phyloP scores from a whole-genome alignment of 257 asterid genomes.

The Solanum arcanum region DNA sequence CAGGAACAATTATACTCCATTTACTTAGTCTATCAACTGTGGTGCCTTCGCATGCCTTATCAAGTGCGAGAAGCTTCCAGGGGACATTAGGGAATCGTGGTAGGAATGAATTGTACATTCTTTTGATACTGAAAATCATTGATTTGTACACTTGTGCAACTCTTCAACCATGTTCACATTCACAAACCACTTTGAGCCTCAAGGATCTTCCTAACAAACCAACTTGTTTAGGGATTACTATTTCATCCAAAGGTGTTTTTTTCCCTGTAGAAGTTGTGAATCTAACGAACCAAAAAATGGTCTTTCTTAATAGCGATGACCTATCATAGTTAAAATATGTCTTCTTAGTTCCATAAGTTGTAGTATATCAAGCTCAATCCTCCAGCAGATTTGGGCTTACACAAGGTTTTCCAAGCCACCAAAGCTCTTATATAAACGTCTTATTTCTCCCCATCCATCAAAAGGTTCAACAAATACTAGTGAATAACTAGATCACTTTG shows the following conservation, averaged over 20 bases:
- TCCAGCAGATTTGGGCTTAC: neutral
- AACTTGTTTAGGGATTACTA: neutral
- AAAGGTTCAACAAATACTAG: neutral
- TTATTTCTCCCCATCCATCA: neutral
- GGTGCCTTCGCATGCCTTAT: neutral
- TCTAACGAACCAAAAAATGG: too few relatives aligned
- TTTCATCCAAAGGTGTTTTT: neutral
- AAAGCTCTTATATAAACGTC: neutral
- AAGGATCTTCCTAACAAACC: neutral
- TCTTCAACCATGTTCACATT: neutral
- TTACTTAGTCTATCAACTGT: neutral
- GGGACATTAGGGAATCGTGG: neutral
- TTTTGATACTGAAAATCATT: neutral
- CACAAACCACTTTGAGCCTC: neutral
- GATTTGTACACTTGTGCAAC: neutral
- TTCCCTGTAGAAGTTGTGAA: neutral
- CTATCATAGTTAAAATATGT: neutral
- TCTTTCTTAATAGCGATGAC: neutral
- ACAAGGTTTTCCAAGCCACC: neutral
- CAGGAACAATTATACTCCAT: neutral
- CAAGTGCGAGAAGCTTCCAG: neutral
- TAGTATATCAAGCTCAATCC: neutral
- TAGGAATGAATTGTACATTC: neutral
- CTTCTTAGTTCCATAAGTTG: neutral
- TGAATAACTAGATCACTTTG: neutral